These are phyloP conservation scores for Leccinellum luteum DNA, from an alignment of 768 basidiomycete genomes.

Conservation along the genomic window DNA sequence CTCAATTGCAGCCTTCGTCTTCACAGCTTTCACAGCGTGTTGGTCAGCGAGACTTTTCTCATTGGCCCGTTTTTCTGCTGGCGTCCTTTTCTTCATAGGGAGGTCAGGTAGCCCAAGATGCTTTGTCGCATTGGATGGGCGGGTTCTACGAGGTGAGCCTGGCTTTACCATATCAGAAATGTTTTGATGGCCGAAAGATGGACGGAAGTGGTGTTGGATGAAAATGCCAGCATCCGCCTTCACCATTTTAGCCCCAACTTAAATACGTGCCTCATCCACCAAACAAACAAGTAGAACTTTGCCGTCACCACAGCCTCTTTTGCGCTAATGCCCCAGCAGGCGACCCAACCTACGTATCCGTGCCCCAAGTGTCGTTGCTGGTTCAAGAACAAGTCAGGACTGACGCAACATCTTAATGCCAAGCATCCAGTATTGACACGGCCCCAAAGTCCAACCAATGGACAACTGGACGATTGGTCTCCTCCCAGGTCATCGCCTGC, in stretches of 20 bases:
- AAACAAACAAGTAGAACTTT: not conserved
- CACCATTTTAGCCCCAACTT: too few relatives aligned
- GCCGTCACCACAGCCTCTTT: not conserved
- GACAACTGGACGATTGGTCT: too few relatives aligned
- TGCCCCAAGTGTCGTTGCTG: not conserved
- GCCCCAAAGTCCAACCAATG: not conserved
- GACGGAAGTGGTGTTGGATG: not conserved
- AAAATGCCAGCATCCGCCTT: not conserved
- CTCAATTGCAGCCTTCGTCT: not conserved
- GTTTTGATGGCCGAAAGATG: not conserved
- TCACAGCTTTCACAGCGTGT: not conserved
- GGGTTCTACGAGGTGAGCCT: not conserved
- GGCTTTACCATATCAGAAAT: not conserved
- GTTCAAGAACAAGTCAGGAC: not conserved
- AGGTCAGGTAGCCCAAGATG: not conserved
- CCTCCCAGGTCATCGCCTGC: too few relatives aligned
- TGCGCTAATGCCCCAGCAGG: not conserved
- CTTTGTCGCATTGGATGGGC: not conserved
- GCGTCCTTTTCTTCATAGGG: not conserved
- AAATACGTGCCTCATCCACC: too few relatives aligned
- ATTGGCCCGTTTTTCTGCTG: not conserved
- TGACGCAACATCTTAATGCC: not conserved
- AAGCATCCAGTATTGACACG: not conserved
- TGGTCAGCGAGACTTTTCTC: not conserved
- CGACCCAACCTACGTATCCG: not conserved